A percentile compares a stretch with the other conserved stretches of the same genome.
Conservation (phyloP, 805 yeast species). For the Lipomyces kockii region DNA sequence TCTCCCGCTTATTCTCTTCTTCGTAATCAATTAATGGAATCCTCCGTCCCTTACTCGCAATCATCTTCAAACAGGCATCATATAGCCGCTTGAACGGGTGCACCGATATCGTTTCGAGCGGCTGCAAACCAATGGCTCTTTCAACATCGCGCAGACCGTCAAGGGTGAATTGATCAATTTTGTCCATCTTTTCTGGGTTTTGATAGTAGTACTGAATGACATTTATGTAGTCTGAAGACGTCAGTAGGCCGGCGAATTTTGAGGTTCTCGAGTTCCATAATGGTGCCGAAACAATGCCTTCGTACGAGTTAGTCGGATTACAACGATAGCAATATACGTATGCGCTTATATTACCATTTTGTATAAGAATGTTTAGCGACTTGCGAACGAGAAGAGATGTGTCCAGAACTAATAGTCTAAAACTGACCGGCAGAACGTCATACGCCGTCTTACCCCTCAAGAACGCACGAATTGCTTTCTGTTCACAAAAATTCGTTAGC, state of each 20-base stretch:
- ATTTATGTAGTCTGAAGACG: slow-evolving; percentile 90
- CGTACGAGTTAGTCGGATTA: neutral
- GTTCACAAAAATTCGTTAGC: neutral
- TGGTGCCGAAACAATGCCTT: slow-evolving; percentile 89
- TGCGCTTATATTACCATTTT: slow-evolving; percentile 57
- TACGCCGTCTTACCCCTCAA: slow-evolving; percentile 90
- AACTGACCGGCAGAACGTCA: slow-evolving; percentile 95
- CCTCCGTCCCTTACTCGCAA: slow-evolving; percentile 85
- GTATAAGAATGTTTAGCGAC: slow-evolving; percentile 84
- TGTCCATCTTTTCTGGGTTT: slow-evolving; percentile 80
- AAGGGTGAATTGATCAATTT: slow-evolving; percentile 81
- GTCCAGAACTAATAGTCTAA: slow-evolving; percentile 89
- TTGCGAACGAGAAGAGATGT: slow-evolving; percentile 88
- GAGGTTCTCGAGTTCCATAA: slow-evolving; percentile 91
- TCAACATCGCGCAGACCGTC: slow-evolving; percentile 84
- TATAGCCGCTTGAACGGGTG: slow-evolving; percentile 89
- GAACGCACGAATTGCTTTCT: slow-evolving; percentile 77
- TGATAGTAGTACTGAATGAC: slow-evolving; percentile 94
- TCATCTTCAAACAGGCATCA: slow-evolving; percentile 93
- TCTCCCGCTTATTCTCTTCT: slow-evolving; percentile 88
- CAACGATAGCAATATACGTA: neutral
- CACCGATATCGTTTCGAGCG: slow-evolving; percentile 81
- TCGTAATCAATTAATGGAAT: slow-evolving; percentile 94
- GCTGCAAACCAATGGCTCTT: slow-evolving; percentile 80
- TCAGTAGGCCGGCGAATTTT: slow-evolving; percentile 89